Conservation (phyloP, 768 basidiomycete species). For the Nevesoporus exiguus region DNA sequence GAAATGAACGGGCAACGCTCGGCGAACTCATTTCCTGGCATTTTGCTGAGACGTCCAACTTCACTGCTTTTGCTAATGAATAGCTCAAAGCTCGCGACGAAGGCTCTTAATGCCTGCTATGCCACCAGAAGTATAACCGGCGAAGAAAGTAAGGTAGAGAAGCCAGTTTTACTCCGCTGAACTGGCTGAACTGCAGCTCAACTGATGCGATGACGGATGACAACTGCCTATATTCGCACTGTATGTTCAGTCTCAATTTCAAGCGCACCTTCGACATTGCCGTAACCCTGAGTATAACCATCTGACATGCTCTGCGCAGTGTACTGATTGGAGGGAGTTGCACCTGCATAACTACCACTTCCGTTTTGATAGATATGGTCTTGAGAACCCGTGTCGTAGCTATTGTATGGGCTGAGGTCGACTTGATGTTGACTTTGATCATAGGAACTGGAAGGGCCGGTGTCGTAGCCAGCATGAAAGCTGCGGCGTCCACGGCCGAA, state of each 20-base stretch:
- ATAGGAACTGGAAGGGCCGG: constrained; percentile 52
- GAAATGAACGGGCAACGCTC: constrained; percentile 18
- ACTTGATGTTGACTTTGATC: constrained; percentile 62
- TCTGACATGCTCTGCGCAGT: constrained; percentile 42
- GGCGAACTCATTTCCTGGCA: constrained; percentile 29
- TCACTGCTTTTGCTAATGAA: constrained; percentile 45
- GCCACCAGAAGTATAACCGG: constrained; percentile 22
- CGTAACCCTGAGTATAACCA: constrained; percentile 58
- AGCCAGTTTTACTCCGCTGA: constrained; percentile 50
- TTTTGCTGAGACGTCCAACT: constrained; percentile 31
- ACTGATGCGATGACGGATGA: constrained; percentile 31
- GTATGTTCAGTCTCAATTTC: constrained; percentile 57
- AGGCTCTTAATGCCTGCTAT: constrained; percentile 33
- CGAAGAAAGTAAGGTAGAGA: constrained; percentile 23
- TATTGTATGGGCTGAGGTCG: constrained; percentile 65
- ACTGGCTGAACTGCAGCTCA: constrained; percentile 48
- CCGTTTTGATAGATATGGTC: constrained; percentile 72
- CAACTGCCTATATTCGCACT: constrained; percentile 43
- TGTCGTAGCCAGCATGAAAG: constrained; percentile 54
- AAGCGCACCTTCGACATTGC: constrained; percentile 83
- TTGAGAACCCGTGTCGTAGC: constrained; percentile 56
- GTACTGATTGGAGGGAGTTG: constrained; percentile 52
- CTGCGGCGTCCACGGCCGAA: constrained; percentile 54
- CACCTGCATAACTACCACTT: constrained; percentile 53
- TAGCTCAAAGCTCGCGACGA: constrained; percentile 46